These are phyloP conservation scores for Asterochloris erici DNA, from an alignment of 139 green algal genomes.

Conservation along the genomic window DNA sequence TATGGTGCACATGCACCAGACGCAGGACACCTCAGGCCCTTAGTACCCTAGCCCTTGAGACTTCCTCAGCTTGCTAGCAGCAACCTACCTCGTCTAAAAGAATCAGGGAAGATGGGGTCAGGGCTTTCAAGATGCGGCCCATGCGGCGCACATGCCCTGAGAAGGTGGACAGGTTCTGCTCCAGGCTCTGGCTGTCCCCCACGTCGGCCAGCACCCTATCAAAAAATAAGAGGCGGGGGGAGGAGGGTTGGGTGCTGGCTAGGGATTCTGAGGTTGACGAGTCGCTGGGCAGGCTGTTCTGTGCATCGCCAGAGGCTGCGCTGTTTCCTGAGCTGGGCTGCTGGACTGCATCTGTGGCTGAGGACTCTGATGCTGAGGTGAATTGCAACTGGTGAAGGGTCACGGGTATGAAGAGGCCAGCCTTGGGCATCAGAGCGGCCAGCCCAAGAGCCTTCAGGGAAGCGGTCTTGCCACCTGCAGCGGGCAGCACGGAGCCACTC, in stretches of 20 bases:
- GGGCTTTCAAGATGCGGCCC: conserved; percentile 33
- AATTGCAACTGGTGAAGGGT: neutral
- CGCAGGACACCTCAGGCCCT: too few relatives aligned
- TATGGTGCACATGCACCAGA: too few relatives aligned
- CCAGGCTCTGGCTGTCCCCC: conserved; percentile 72
- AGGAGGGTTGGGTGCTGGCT: neutral
- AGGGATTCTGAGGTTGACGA: neutral
- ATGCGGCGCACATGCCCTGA: conserved; percentile 58
- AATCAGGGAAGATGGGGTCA: conserved; percentile 49
- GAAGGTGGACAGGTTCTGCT: conserved; percentile 80
- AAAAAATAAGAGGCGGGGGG: conserved; percentile 38
- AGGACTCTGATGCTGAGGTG: neutral
- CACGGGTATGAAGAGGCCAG: conserved; percentile 68
- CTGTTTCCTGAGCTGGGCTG: too few relatives aligned
- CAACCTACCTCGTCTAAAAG: conserved; percentile 76
- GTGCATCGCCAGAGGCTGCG: neutral
- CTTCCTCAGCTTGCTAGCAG: neutral
- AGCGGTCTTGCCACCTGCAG: conserved; percentile 73
- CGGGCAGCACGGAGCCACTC: neutral
- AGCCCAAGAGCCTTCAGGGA: conserved; percentile 76
- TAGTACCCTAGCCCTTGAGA: neutral
- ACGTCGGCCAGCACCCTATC: conserved; percentile 70
- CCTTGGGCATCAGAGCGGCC: conserved; percentile 67
- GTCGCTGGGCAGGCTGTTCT: neutral
- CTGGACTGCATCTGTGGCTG: neutral